phyloP scores from a whole-genome alignment of 179 eudicot genomes.

The Corrigiola litoralis region DNA sequence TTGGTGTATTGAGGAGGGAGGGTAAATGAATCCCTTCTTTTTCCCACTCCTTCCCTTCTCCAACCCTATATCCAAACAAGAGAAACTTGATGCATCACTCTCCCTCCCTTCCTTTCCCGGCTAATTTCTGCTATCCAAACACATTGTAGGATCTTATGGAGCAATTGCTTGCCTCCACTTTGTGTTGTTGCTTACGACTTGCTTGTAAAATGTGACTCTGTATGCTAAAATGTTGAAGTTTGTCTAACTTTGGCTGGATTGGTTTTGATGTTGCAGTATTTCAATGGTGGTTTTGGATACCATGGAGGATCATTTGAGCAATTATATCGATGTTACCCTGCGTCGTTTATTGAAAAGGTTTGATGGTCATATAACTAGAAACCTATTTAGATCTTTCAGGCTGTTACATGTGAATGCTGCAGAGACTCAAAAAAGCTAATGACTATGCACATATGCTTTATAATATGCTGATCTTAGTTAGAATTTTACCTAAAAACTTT shows the following conservation, averaged over 20 bases:
- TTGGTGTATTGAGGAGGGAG: no score
- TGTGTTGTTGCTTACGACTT: not conserved
- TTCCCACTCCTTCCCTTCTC: no score
- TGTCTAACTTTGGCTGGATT: conserved; percentile 1
- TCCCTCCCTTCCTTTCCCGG: no score
- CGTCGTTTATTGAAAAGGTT: conserved; percentile 94
- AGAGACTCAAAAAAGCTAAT: not conserved
- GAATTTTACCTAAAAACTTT: not conserved
- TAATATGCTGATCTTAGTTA: not conserved
- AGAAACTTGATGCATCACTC: no score
- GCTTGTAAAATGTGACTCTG: not conserved
- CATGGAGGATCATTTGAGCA: conserved; percentile 93
- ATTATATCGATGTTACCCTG: conserved; percentile 88
- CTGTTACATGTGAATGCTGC: not conserved
- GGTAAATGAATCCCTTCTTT: no score
- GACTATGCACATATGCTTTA: not conserved
- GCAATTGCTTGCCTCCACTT: no score
- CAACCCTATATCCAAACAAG: no score
- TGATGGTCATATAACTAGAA: conserved; percentile 5
- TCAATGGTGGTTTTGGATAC: conserved; percentile 59
- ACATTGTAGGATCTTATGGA: no score
- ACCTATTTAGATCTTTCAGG: not conserved
- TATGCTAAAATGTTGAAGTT: not conserved
- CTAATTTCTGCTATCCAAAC: no score
- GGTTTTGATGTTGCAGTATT: conserved; percentile 47